Conservation (phyloP, 257 asterid species). For the Craterostigma plantagineum region DNA sequence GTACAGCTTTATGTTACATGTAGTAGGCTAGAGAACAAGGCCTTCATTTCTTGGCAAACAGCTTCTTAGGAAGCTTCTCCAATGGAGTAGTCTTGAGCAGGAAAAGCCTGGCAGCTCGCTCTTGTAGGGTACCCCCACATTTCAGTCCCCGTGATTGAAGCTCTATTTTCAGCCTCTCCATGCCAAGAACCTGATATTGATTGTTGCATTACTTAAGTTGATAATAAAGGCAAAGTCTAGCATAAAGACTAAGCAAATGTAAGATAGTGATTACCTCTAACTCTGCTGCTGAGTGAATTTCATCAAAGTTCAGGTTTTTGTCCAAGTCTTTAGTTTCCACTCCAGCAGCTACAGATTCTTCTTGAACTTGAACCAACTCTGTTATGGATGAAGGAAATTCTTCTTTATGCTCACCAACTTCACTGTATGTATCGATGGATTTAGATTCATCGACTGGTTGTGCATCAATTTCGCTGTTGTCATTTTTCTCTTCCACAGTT, state of each 20-base stretch:
- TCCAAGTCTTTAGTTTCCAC: constrained; percentile 12
- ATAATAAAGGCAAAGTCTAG: no score
- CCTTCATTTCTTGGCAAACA: constrained; percentile 62
- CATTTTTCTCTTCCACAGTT: no score
- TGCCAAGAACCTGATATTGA: constrained; percentile 35
- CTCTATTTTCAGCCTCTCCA: constrained; percentile 66
- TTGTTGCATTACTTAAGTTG: no score
- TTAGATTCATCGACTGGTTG: no score
- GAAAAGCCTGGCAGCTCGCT: constrained; percentile 77
- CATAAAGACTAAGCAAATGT: no score
- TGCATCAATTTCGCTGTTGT: no score
- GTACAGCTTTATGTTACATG: no score
- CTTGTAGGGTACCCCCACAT: constrained; percentile 75
- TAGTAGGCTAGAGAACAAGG: no score
- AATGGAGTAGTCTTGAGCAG: constrained; percentile 36
- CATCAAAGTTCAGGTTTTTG: constrained; percentile 34
- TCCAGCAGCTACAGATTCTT: constrained; percentile 13
- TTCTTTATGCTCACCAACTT: no score
- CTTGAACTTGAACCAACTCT: no score
- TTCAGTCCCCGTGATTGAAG: constrained; percentile 68
- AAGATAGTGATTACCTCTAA: constrained; percentile 24
- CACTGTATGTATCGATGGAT: no score
- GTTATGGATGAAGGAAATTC: no score
- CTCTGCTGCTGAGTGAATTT: constrained; percentile 30
- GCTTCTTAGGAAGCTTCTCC: constrained; percentile 79